Base-by-base conservation (phyloP, 768 basidiomycete species). In the Rhodosporidiobolus odoratus region DNA sequence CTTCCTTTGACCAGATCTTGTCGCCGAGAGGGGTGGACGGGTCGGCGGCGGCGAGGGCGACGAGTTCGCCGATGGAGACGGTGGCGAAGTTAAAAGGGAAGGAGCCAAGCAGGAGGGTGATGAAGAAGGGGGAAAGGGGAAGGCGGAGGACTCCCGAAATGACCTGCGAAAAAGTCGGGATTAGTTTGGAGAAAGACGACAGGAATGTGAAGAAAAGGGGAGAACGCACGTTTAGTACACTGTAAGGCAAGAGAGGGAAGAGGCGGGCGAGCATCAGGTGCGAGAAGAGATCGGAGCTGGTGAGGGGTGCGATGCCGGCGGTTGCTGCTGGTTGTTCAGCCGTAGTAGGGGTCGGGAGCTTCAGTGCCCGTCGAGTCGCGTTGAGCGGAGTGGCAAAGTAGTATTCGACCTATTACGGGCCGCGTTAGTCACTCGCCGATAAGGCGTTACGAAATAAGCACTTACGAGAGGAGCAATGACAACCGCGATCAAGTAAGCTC, bases 51-150 rank as follows among this genome's bases (percentile, higher is more conserved):
- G 74, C 73, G 61, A 75, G 58, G 23, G 73, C 71, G 52, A 77
- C 68, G 62, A 77, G 58, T 19, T 73, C 66, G 34, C 77, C 77
- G 58, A 77, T 54, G 35, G 74, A 74, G 57, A 74, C 74, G 37
- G 77, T 78, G 25, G 71, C 76, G 34, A 76, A 76, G 62, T 78
- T 78, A 71, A 75, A 78, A 25, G 77, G 77, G 63, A 77, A 75
- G 2, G 73, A 75, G 17, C 77, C 77, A 43, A 78, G 53, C 38
- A 77, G 65, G 56, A 78, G 72, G 21, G 77, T 78, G 38, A 62
- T 45, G 62, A 77, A 77, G 73, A 77, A 78, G 35, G 74, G 64
- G 8, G 52, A 25, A 63, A 75, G 62, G 23, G 77, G 77, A 12
- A 77, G 58, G 30, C 64, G 57, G 40, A 78, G 72, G 19, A 78